These are phyloP conservation scores for Solanum aculeatissimum DNA, from an alignment of 305 asterid species.

Conservation along the genomic window DNA sequence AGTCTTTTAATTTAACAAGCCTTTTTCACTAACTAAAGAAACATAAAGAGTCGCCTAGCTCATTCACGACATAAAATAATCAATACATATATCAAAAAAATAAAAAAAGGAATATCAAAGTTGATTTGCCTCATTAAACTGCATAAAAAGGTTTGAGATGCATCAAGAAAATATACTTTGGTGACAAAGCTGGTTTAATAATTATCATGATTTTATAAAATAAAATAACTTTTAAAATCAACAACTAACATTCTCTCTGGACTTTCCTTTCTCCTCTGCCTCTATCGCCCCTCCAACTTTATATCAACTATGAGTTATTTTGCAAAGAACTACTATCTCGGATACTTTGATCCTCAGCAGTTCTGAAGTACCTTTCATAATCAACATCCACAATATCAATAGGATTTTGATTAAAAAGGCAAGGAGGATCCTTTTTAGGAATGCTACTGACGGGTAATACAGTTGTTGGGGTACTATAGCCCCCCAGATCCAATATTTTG, in stretches of 20 bases:
- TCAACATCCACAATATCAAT: constrained; percentile 26
- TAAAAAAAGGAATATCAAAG: background rate
- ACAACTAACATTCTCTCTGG: background rate
- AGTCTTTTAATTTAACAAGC: background rate
- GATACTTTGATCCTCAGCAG: background rate
- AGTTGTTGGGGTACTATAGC: background rate
- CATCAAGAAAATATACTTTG: background rate
- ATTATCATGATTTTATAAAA: background rate
- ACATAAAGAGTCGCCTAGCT: background rate
- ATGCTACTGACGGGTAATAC: constrained; percentile 3
- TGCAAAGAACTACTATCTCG: constrained; percentile 11
- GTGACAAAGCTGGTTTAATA: background rate
- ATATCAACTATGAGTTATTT: background rate
- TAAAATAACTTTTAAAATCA: background rate
- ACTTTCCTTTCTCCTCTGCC: constrained; percentile 5
- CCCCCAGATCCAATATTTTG: background rate
- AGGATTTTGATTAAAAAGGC: constrained; percentile 54
- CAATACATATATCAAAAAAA: background rate
- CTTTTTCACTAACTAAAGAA: background rate
- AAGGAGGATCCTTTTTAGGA: constrained; percentile 12
- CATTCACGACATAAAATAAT: background rate
- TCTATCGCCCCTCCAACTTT: constrained; percentile 17
- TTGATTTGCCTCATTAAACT: background rate
- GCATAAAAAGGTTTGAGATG: background rate
- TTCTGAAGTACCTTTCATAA: background rate